Percentiles rank a stretch among this genome's conserved stretches.
These are phyloP conservation scores for Amphibolis antarctica DNA, from an alignment of 106 monocot species.

Conservation along the genomic window DNA sequence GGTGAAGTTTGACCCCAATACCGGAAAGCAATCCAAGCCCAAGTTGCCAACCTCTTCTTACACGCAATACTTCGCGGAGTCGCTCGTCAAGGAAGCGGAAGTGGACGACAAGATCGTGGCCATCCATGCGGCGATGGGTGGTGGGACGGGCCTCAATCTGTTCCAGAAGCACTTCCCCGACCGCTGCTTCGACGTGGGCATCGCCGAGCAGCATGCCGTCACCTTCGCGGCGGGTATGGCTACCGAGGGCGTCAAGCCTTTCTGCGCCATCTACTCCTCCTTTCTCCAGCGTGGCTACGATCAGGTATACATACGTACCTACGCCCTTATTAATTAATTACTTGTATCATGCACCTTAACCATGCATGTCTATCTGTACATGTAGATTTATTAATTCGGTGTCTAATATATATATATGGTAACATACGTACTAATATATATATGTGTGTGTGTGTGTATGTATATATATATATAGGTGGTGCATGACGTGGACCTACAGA, in stretches of 20 bases:
- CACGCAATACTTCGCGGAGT: constrained; percentile 72
- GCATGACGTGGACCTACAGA: constrained; percentile 86
- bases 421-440: no score
- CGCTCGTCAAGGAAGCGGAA: constrained; percentile 69
- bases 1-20: constrained; percentile 55
- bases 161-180: constrained; percentile 68
- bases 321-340: no score
- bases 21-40: constrained; percentile 63
- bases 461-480: constrained; percentile 33
- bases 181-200: constrained; percentile 86
- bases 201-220: constrained; percentile 92
- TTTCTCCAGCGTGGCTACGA: constrained; percentile 92
- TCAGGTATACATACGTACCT: constrained; percentile 28
- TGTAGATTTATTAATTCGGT: no score
- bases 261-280: constrained; percentile 90
- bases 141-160: constrained; percentile 79
- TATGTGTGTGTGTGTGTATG: no score
- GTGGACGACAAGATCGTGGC: constrained; percentile 57
- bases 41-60: constrained; percentile 52
- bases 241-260: constrained; percentile 86
- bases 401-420: no score
- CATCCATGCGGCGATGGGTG: constrained; percentile 93
- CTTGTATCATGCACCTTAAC: no score
- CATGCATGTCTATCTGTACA: no score
- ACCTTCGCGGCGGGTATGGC: constrained; percentile 88